Evolutionary conservation across 345 rosid genomes (phyloP), one percentile per base, ranked within the genome.

Genomic region (Pistacia integerrima): DNA sequence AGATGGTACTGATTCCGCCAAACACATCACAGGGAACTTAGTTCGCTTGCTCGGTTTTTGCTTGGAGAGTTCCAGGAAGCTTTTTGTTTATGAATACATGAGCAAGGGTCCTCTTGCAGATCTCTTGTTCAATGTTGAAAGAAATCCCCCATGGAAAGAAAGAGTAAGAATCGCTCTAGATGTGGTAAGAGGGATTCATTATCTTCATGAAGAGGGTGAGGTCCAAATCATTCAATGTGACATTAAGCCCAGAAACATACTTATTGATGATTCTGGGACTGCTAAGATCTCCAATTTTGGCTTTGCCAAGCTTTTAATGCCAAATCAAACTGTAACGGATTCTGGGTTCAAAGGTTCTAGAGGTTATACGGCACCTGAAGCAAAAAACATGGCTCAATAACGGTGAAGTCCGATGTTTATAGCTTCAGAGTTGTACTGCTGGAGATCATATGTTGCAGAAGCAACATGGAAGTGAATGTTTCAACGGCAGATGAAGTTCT

Each of bases 21-120:
- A 58, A 84, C 84, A 0, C 74, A 81, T 65, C 84, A 84, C 72
- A 81, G 35, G 35, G 58, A 81, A 79, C 76, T 17, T 84, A 17
- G 80, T 84, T 66, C 78, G 73, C 0, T 13, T 84, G 41, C 75
- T 80, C 1, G 84, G 86, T 14, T 80, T 80, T 18, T 80, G 82
- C 51, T 3, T 71, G 4, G 83, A 84, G 54, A 64, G 35, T 28
- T 65, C 69, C 3, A 66, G 64, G 38, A 80, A 36, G 74, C 69
- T 80, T 65, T 76, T 80, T 11, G 82, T 80, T 8, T 80, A 75
- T 28, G 82, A 80, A 52, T 80, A 70, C 69, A 75, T 75, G 79
- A 66, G 10, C 20, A 75, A 65, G 18, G 82, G 82, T 9, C 64
- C 82, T 4, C 79, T 80, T 0, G 73, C 51, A 22, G 35, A 72